Percentiles rank a stretch among this genome's conserved stretches.
Evolutionary conservation across 768 basidiomycete genomes (phyloP).

Genomic region (Paxillus rubicundulus): DNA sequence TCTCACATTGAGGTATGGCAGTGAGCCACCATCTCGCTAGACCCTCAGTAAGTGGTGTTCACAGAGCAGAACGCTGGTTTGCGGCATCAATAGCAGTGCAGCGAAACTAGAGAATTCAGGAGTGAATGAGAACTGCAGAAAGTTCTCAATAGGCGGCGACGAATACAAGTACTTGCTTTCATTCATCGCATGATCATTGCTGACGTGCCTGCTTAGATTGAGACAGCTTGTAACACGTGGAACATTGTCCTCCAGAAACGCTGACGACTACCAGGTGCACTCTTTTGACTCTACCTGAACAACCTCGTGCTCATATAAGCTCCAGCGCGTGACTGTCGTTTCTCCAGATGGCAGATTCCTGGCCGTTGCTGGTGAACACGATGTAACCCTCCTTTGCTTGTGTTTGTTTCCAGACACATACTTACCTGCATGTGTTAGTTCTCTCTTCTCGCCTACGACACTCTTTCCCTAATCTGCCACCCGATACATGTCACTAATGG

Average conservation of each 20-base stretch:
- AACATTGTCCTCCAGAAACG: slow-evolving; percentile 58
- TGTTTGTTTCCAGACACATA: slow-evolving; percentile 1
- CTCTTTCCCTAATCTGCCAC: slow-evolving; percentile 46
- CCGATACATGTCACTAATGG: slow-evolving; percentile 56
- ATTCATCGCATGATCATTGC: not conserved
- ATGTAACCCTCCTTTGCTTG: slow-evolving; percentile 42
- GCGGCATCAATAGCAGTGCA: slow-evolving; percentile 82
- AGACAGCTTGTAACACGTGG: slow-evolving; percentile 42
- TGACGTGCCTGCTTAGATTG: slow-evolving; percentile 19
- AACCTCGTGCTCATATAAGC: slow-evolving; percentile 7
- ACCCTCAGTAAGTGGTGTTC: not conserved
- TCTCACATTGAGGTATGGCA: slow-evolving; percentile 54
- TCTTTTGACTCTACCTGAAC: not conserved
- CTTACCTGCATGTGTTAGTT: slow-evolving; percentile 40
- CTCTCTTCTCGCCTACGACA: slow-evolving; percentile 63
- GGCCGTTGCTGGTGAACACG: slow-evolving; percentile 69
- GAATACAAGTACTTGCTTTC: slow-evolving; percentile 52
- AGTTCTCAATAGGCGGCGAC: slow-evolving; percentile 48
- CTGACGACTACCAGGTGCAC: slow-evolving; percentile 83
- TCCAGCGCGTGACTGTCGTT: slow-evolving; percentile 80
- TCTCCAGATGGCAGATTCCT: slow-evolving; percentile 67
- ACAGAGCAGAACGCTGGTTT: slow-evolving; percentile 58
- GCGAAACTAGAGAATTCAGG: slow-evolving; percentile 60
- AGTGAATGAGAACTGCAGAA: slow-evolving; percentile 83
- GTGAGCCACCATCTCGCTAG: not conserved